Conservation (phyloP, 805 yeast genomes). For the Cyberlindnera petersonii region DNA sequence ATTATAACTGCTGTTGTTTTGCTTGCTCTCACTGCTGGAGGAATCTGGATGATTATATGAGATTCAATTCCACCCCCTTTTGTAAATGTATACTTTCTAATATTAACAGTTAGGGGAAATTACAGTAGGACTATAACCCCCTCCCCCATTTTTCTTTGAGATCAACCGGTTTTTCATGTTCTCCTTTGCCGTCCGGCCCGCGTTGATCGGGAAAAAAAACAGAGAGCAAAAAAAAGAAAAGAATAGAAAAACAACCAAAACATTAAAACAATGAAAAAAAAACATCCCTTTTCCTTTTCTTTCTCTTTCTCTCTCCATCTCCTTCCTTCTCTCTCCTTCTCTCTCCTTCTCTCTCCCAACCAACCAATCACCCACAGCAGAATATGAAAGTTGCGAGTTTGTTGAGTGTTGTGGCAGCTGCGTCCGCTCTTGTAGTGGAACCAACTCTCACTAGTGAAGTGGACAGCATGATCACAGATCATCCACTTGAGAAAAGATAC, state of each 20-base stretch:
- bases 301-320: not conserved
- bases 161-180: too few relatives aligned
- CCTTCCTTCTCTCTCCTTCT: not conserved
- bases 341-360: not conserved
- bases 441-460: not conserved
- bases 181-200: conserved; percentile 10
- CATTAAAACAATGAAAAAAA: not conserved
- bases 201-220: too few relatives aligned
- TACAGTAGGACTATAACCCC: too few relatives aligned
- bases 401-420: conserved; percentile 1
- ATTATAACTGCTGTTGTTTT: conserved; percentile 72
- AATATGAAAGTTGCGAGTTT: conserved; percentile 4
- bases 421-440: not conserved
- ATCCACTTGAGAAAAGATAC: conserved; percentile 24
- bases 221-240: too few relatives aligned
- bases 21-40: conserved; percentile 53
- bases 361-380: not conserved
- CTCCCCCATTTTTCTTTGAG: too few relatives aligned
- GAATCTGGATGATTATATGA: conserved; percentile 71
- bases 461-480: conserved; percentile 3
- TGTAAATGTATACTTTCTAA: too few relatives aligned
- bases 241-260: conserved; percentile 4
- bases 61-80: not conserved
- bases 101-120: too few relatives aligned
- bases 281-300: too few relatives aligned